Conservation (phyloP, 192 early-diverging fungal genomes). For the Mortierella alpina region DNA sequence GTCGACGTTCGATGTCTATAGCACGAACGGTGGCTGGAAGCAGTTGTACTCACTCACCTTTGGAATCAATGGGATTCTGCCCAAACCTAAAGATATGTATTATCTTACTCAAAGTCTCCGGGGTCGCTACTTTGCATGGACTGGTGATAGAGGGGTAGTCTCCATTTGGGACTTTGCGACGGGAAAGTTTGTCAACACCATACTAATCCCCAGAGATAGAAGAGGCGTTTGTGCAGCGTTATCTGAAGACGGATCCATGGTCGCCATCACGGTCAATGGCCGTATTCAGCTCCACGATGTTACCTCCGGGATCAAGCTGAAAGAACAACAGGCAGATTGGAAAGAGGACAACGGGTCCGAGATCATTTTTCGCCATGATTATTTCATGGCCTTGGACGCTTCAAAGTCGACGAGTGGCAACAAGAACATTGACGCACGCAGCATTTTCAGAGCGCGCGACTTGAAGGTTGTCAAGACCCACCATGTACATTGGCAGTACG, state of each 20-base stretch:
- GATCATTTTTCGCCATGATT: constrained; percentile 1
- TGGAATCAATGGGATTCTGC: no score
- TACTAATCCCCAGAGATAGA: not conserved
- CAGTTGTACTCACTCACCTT: no score
- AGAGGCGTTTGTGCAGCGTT: not conserved
- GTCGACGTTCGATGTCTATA: no score
- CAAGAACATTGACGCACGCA: not conserved
- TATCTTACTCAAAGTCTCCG: not conserved
- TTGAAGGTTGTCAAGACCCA: not conserved
- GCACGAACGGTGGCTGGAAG: no score
- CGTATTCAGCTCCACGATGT: not conserved
- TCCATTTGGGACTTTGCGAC: constrained; percentile 20
- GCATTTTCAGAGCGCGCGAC: not conserved
- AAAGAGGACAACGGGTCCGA: not conserved
- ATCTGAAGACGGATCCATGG: not conserved
- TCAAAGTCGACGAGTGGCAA: not conserved
- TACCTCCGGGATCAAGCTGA: constrained; percentile 7
- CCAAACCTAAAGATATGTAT: no score
- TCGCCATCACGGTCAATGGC: not conserved
- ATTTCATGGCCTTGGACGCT: not conserved
- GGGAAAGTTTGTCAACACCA: not conserved
- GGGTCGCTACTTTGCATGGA: constrained; percentile 12
- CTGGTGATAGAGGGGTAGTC: constrained; percentile 2
- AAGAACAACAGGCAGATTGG: not conserved
- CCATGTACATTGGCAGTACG: not conserved